Base-by-base conservation (phyloP, 805 yeast species). In the Saturnispora quitensis region DNA sequence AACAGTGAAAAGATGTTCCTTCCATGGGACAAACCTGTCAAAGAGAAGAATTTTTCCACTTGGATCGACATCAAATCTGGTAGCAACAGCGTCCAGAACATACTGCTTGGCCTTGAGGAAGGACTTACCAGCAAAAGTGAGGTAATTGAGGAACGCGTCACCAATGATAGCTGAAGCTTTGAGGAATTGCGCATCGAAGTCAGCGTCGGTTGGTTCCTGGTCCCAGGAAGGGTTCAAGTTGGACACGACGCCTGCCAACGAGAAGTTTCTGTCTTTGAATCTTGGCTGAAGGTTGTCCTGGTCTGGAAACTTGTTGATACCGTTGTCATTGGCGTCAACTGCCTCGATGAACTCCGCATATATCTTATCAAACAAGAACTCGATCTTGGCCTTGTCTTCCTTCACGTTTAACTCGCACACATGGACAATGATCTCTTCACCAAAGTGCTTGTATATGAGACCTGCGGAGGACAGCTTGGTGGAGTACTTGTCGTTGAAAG, bases 391-490 rank as follows among this genome's bases (percentile, higher is more conserved):
- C 17, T 44, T 40, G 15, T 56, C 58, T n/a, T 76, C 73, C 3
- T 69, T 59, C 2, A 62, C 61, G 36, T 70, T 63, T 3, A 69
- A 71, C 24, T 73, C 70, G 51, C 82, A 68, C 20, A 78, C 69
- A 51, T 78, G 74, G 33, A 74, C 67, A 51, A 86, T 82, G 53
- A 85, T 81, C 47, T 81, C 82, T 59, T 78, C 78, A 57, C 95
- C 95, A 60, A 74, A 86, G 68, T 86, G 91, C 64, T 90, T 91
- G 74, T 84, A 93, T 18, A 93, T 81, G 55, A 93, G 75, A 25
- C 99, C 99, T 8, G 99, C 99, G 52, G 96, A 86, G 18, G 95
- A 84, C 57, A 93, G 75, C 67, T 89, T 90, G 48, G 98, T 93
- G 54, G 72, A 67, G 63, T 73, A 85, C 8, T 73, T 69, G 1